Evolutionary conservation across 2,329 filamentous ascomycete genomes (phyloP).

Genomic region (Trichophyton rubrum): DNA sequence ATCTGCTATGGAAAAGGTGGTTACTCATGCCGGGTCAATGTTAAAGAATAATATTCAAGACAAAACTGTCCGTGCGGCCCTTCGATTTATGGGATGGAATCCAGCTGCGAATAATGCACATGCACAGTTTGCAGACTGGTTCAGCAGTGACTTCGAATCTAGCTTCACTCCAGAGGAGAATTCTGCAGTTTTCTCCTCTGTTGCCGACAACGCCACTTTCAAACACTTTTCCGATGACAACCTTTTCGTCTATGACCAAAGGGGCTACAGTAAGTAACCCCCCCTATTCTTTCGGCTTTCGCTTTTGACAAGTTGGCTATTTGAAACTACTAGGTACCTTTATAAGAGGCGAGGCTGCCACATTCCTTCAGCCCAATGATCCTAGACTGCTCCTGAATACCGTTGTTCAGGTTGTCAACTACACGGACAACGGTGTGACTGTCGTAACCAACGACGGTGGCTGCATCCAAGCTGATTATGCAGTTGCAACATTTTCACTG

Average conservation of each 20-base stretch:
- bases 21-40: slow-evolving; percentile 45
- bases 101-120: slow-evolving; percentile 42
- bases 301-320: background rate
- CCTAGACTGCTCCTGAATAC: slow-evolving; percentile 47
- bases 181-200: slow-evolving; percentile 45
- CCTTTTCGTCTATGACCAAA: slow-evolving; percentile 48
- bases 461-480: slow-evolving; percentile 49
- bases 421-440: slow-evolving; percentile 41
- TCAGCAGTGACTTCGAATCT: slow-evolving; percentile 47
- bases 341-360: slow-evolving; percentile 44
- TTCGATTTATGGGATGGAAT: slow-evolving; percentile 51
- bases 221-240: slow-evolving; percentile 51
- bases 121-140: slow-evolving; percentile 52
- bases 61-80: slow-evolving; percentile 45
- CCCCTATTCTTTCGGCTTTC: background rate
- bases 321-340: slow-evolving; percentile 25
- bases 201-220: slow-evolving; percentile 49
- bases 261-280: slow-evolving; percentile 41
- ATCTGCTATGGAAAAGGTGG: slow-evolving; percentile 34
- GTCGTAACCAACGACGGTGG: slow-evolving; percentile 42
- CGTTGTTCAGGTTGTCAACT: slow-evolving; percentile 43
- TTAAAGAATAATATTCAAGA: slow-evolving; percentile 50
- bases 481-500: slow-evolving; percentile 55
- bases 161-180: slow-evolving; percentile 45
- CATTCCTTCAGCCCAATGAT: slow-evolving; percentile 46